phyloP scores from a whole-genome alignment of 148 eudicot species.

The Spergularia bocconei region DNA sequence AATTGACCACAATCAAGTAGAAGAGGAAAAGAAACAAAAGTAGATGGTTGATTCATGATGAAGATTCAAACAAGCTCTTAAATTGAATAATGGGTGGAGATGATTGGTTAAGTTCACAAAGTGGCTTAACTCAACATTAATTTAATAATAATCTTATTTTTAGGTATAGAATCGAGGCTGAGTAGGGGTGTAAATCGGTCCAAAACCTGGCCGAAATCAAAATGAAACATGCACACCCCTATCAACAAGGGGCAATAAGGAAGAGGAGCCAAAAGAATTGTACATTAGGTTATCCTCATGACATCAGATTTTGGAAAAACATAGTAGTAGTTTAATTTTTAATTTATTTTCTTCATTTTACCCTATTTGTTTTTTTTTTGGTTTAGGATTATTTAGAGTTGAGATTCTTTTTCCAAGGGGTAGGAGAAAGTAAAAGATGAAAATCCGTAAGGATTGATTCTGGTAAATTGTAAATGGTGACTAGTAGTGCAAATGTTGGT shows the following conservation, averaged over 20 bases:
- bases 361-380: neutral
- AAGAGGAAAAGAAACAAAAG: neutral
- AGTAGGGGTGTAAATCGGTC: too few relatives aligned
- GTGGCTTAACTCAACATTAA: constrained; percentile 15
- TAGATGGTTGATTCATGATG: neutral
- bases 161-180: neutral
- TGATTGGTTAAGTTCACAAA: constrained; percentile 8
- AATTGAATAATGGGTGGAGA: neutral
- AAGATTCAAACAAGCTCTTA: neutral
- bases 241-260: constrained; percentile 3
- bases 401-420: constrained; percentile 11
- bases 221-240: too few relatives aligned
- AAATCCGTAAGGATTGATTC: constrained; percentile 29
- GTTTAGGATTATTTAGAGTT: constrained; percentile 2
- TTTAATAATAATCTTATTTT: neutral
- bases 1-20: too few relatives aligned
- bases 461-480: constrained; percentile 22
- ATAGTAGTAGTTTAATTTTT: neutral
- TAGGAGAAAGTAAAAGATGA: neutral
- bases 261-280: constrained; percentile 31
- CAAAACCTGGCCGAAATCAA: too few relatives aligned
- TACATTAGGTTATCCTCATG: constrained; percentile 25
- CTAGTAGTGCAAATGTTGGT: neutral
- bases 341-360: neutral
- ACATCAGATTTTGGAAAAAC: constrained; percentile 22